Conservation (phyloP, 495 filamentous ascomycete genomes). For the Neurospora sp. region DNA sequence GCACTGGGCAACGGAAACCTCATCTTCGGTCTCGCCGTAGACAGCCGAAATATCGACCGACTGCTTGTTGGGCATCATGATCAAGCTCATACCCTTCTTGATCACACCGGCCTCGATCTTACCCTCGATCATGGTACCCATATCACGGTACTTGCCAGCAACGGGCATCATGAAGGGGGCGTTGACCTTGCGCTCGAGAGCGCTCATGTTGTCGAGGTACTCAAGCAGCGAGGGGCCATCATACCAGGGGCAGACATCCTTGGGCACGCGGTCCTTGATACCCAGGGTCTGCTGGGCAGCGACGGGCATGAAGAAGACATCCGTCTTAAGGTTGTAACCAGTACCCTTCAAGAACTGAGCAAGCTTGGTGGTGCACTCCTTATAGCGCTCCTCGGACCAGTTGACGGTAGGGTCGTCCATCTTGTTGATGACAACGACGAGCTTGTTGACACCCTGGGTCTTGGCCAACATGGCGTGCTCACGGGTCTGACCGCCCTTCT, state of each 20-base stretch:
- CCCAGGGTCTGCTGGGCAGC: conserved; percentile 76
- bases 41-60: conserved; percentile 68
- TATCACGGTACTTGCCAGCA: conserved; percentile 87
- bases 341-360: conserved; percentile 76
- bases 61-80: conserved; percentile 93
- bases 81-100: conserved; percentile 70
- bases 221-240: conserved; percentile 90
- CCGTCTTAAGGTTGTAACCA: conserved; percentile 85
- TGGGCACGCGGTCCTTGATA: conserved; percentile 80
- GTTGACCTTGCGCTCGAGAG: conserved; percentile 90
- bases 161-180: conserved; percentile 99
- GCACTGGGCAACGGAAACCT: conserved; percentile 66
- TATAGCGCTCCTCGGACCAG: conserved; percentile 86
- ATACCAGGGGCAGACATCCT: conserved; percentile 71
- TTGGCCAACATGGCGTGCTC: conserved; percentile 96
- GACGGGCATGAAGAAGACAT: conserved; percentile 92
- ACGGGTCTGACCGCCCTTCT: conserved; percentile 94
- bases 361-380: conserved; percentile 87
- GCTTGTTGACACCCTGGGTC: conserved; percentile 94
- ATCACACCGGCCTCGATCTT: conserved; percentile 88
- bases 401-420: conserved; percentile 97
- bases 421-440: conserved; percentile 92
- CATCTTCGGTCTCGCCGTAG: conserved; percentile 95
- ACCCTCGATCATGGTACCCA: conserved; percentile 96
- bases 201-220: conserved; percentile 81